Evolutionary conservation across 148 eudicot genomes (phyloP), one percentile per base, ranked within the genome.

Genomic region (Vaccinium corymbosum): DNA sequence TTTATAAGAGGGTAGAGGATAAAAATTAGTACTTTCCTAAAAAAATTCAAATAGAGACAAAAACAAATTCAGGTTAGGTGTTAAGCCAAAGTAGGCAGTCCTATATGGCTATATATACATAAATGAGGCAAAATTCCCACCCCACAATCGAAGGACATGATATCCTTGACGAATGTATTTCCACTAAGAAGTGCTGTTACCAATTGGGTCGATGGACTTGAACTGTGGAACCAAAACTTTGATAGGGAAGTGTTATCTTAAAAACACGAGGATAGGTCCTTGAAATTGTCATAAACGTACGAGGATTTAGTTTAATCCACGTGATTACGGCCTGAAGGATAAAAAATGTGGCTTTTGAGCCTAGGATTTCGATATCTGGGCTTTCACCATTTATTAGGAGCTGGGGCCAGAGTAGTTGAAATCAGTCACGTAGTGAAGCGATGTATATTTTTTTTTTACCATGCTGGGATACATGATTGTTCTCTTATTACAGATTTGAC

Each of bases 161-260:
- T 13, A 17, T 4, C 50, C 7, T 11, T 9, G 35, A 25, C 32
- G 3, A 38, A n/a, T n/a, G 14, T 11, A 25, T 27, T 27, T 27
- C 73, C 15, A 6, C 73, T 1, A 27, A 25, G 73, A 25, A 27
- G 73, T 27, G 9, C 16, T 16, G 76, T 4, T 73, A 62, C 27
- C 27, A 62, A 62, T n/a, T 62, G 70, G 29, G 29, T 62, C 70
- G 12, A 42, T 17, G 48, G 51, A 27, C 13, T 74, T 74, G n/a
- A 42, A 29, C 13, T 42, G 19, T 74, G 46, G 78, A 74, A 17
- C 14, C 19, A 20, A 3, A 42, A 74, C 78, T 19, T 74, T 42
- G 52, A 74, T 17, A 17, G 78, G 78, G 78, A 46, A 74, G 78
- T 74, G 51, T 74, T 46, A 42, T 74, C 49, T 42, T 46, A 42